Evolutionary conservation across 306 rosid genomes (phyloP).

Genomic region (Cicer yamashitae): DNA sequence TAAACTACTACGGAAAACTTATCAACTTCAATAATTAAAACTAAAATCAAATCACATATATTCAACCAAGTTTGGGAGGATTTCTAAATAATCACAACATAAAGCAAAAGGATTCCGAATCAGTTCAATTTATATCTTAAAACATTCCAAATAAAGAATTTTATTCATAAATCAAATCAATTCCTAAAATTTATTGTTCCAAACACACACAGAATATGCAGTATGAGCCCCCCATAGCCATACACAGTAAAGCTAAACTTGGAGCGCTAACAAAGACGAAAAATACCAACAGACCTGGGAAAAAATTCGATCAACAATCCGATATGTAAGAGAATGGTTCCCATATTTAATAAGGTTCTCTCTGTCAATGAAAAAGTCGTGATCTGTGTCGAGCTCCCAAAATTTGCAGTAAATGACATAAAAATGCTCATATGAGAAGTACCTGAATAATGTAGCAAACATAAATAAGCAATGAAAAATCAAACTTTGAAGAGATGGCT

Average conservation of each 20-base stretch:
- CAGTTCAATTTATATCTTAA: slow-evolving; percentile 14
- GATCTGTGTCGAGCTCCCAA: slow-evolving; percentile 99
- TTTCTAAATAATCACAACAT: slow-evolving; percentile 12
- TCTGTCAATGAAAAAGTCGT: slow-evolving; percentile 94
- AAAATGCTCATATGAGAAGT: slow-evolving; percentile 98
- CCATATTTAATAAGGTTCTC: slow-evolving; percentile 99
- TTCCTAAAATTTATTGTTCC: slow-evolving; percentile 14
- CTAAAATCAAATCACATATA: slow-evolving; percentile 26
- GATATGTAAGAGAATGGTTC: slow-evolving; percentile 97
- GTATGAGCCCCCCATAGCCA: background rate
- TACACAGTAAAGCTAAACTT: slow-evolving; percentile 34
- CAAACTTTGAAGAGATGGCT: background rate
- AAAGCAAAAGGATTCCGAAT: slow-evolving; percentile 14
- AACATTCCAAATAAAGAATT: slow-evolving; percentile 22
- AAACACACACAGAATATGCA: slow-evolving; percentile 34
- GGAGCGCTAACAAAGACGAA: slow-evolving; percentile 1
- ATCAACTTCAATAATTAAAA: slow-evolving; percentile 29
- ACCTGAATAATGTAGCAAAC: slow-evolving; percentile 51
- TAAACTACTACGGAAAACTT: slow-evolving; percentile 5
- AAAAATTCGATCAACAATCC: slow-evolving; percentile 99
- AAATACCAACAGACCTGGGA: slow-evolving; percentile 82
- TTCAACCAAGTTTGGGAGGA: slow-evolving; percentile 31
- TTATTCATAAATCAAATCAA: slow-evolving; percentile 24
- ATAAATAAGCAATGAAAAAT: slow-evolving; percentile 1
- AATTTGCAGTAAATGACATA: slow-evolving; percentile 99